Evolutionary conservation across 805 yeast species (phyloP).

Genomic region (Cephaloascus fragrans): DNA sequence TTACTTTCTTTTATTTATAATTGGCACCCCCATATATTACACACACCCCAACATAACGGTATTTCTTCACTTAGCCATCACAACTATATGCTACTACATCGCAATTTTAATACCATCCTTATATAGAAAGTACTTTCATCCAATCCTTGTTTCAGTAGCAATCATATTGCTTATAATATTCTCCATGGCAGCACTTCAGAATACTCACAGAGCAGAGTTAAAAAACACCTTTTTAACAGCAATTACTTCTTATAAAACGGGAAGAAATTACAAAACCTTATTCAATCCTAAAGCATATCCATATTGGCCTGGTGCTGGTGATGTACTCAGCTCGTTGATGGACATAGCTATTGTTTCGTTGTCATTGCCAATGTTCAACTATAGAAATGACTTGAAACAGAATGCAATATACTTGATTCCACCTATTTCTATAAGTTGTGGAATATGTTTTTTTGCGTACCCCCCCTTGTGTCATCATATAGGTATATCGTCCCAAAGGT

Average conservation of each 20-base stretch:
- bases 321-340: conserved; percentile 58
- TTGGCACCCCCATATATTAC: conserved; percentile 54
- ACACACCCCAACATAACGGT: conserved; percentile 44
- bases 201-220: conserved; percentile 19
- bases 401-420: conserved; percentile 52
- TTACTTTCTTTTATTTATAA: conserved; percentile 35
- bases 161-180: conserved; percentile 54
- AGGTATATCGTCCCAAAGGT: conserved; percentile 49
- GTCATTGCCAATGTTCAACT: conserved; percentile 70
- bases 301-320: conserved; percentile 74
- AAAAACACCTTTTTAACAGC: conserved; percentile 40
- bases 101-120: conserved; percentile 40
- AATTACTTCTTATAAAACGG: conserved; percentile 54
- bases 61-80: conserved; percentile 53
- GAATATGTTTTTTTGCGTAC: conserved; percentile 53
- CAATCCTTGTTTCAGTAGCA: conserved; percentile 59
- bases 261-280: conserved; percentile 51
- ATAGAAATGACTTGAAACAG: conserved; percentile 49
- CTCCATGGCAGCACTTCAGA: conserved; percentile 48
- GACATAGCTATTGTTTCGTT: conserved; percentile 70
- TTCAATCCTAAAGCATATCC: conserved; percentile 30
- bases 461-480: conserved; percentile 60
- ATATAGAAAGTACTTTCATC: conserved; percentile 50
- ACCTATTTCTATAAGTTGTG: conserved; percentile 47
- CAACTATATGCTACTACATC: conserved; percentile 45